Evolutionary conservation across 208 protist genomes (phyloP).

Genomic region (Acanthamoeba healyi): DNA sequence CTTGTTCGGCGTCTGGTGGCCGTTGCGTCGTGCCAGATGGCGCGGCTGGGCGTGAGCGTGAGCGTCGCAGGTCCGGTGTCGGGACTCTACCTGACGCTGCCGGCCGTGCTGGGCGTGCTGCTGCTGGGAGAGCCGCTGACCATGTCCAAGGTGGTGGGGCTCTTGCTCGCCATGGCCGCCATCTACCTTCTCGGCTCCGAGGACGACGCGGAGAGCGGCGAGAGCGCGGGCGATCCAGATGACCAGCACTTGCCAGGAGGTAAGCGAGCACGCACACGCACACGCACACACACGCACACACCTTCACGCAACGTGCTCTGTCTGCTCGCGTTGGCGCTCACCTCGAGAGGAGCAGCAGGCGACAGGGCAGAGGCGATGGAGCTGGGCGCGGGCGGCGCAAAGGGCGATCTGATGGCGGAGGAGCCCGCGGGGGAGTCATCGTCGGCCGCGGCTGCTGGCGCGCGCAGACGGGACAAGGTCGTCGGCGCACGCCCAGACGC

Average conservation of each 20-base stretch:
- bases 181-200: conserved; percentile 27
- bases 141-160: background rate
- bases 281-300: background rate
- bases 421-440: too few relatives aligned
- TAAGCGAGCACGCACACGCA: background rate
- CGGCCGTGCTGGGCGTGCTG: conserved; percentile 14
- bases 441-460: too few relatives aligned
- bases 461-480: background rate
- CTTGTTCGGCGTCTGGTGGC: too few relatives aligned
- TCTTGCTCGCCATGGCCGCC: conserved; percentile 14
- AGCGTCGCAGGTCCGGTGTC: conserved; percentile 47
- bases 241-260: too few relatives aligned
- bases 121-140: conserved; percentile 29
- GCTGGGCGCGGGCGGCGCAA: background rate
- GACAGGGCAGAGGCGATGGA: background rate
- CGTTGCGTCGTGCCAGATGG: too few relatives aligned
- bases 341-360: too few relatives aligned
- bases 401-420: background rate
- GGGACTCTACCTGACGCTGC: conserved; percentile 9
- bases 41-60: conserved; percentile 15
- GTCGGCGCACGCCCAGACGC: too few relatives aligned
- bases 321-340: too few relatives aligned
- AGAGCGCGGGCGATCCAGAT: background rate
- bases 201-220: background rate
- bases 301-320: too few relatives aligned